phyloP scores from a whole-genome alignment of 192 early-diverging fungal species.

The Entomortierella chlamydospora region DNA sequence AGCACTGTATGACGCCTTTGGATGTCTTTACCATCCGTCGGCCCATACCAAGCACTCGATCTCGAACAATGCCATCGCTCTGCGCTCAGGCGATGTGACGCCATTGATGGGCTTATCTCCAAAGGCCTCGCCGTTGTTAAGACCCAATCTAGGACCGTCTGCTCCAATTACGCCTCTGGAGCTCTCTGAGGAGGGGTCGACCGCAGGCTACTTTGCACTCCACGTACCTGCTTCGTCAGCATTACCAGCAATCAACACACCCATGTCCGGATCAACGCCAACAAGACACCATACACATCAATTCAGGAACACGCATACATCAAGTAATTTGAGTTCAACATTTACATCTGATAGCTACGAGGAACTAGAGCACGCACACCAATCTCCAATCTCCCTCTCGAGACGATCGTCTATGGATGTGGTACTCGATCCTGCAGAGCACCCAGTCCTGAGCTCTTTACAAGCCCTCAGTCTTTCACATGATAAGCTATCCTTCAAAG shows the following conservation, averaged over 20 bases:
- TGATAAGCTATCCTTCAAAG: conserved; percentile 21
- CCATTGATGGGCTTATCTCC: conserved; percentile 41
- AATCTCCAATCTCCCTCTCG: conserved; percentile 14
- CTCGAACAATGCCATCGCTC: conserved; percentile 14
- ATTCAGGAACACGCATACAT: conserved; percentile 17
- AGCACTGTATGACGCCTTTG: conserved; percentile 44
- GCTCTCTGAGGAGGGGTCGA: conserved; percentile 28
- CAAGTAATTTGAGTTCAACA: conserved; percentile 28
- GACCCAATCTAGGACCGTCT: conserved; percentile 32
- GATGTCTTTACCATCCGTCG: conserved; percentile 41
- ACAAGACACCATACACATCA: conserved; percentile 13
- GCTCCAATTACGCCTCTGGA: conserved; percentile 50
- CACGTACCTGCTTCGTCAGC: conserved; percentile 15
- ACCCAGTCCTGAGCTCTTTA: conserved; percentile 36
- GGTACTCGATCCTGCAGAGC: conserved; percentile 16
- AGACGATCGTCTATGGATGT: conserved; percentile 19
- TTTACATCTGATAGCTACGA: conserved; percentile 12
- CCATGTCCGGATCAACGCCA: background rate
- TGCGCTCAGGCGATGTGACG: conserved; percentile 46
- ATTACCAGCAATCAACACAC: conserved; percentile 1
- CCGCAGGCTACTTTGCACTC: conserved; percentile 34
- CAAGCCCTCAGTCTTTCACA: conserved; percentile 30
- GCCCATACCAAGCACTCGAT: conserved; percentile 44
- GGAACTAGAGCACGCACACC: background rate
- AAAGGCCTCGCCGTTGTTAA: conserved; percentile 33